phyloP scores from a whole-genome alignment of 345 rosid genomes.

The Corymbia maculata region DNA sequence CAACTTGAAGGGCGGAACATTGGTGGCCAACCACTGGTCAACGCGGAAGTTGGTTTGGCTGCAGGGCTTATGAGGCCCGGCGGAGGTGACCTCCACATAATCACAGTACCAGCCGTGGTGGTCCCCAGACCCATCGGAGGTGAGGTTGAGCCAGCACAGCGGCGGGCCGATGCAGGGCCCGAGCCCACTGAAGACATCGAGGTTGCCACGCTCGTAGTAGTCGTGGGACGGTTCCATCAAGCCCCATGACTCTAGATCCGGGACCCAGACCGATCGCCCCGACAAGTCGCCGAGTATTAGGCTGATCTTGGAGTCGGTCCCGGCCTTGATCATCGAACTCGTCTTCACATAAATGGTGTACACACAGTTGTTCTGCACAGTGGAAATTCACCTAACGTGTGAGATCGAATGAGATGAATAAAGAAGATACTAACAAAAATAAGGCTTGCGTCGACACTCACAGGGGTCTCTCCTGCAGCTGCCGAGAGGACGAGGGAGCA shows the following conservation, averaged over 20 bases:
- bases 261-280: slow-evolving; percentile 15
- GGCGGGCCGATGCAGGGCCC: slow-evolving; percentile 26
- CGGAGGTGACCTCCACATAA: slow-evolving; percentile 31
- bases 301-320: slow-evolving; percentile 34
- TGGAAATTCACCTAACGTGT: neutral
- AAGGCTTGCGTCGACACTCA: neutral
- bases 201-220: slow-evolving; percentile 31
- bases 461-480: neutral
- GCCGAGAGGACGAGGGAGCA: neutral
- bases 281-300: slow-evolving; percentile 10
- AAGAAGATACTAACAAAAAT: neutral
- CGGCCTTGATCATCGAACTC: slow-evolving; percentile 19
- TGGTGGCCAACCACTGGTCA: slow-evolving; percentile 30
- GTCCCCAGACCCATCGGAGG: slow-evolving; percentile 32
- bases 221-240: slow-evolving; percentile 28
- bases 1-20: slow-evolving; percentile 14
- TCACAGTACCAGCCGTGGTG: slow-evolving; percentile 50
- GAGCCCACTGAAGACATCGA: slow-evolving; percentile 29
- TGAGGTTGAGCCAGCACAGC: slow-evolving; percentile 34
- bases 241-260: slow-evolving; percentile 22
- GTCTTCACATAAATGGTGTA: slow-evolving; percentile 34
- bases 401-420: neutral
- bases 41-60: slow-evolving; percentile 18
- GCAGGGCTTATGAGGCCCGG: slow-evolving; percentile 20
- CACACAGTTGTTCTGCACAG: slow-evolving; percentile 9